These are phyloP conservation scores for Fusarium sp. DNA, from an alignment of 2,329 filamentous ascomycete species.

Conservation along the genomic window DNA sequence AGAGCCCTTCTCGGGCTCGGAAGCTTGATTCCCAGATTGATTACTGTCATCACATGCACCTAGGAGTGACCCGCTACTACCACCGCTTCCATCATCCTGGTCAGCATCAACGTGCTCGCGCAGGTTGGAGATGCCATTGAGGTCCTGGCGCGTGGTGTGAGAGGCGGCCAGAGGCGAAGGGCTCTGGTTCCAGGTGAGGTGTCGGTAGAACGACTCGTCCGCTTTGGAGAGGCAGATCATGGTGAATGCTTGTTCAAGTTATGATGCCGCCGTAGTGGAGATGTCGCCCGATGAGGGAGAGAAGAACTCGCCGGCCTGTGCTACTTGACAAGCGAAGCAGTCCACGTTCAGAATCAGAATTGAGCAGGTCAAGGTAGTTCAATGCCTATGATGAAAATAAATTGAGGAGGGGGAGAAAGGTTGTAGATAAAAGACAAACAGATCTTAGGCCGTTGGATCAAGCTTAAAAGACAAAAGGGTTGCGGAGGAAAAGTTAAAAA, in stretches of 20 bases:
- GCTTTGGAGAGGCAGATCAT: slow-evolving; percentile 68
- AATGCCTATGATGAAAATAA: neutral
- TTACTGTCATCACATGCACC: slow-evolving; percentile 45
- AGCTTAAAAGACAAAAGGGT: slow-evolving; percentile 18
- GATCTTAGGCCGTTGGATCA: neutral
- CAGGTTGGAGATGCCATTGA: slow-evolving; percentile 66
- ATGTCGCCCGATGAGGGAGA: slow-evolving; percentile 17
- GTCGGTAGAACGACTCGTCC: slow-evolving; percentile 61
- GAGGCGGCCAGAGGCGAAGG: slow-evolving; percentile 61
- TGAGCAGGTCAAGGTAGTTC: neutral
- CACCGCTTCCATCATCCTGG: slow-evolving; percentile 49
- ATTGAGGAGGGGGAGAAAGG: neutral
- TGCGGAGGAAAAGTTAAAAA: slow-evolving; percentile 33
- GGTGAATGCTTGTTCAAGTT: neutral
- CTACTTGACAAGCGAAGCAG: neutral
- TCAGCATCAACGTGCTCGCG: slow-evolving; percentile 56
- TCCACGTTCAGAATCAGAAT: slow-evolving; percentile 7
- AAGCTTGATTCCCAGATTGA: slow-evolving; percentile 33
- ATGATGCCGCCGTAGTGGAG: neutral
- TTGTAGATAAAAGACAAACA: neutral
- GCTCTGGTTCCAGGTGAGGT: slow-evolving; percentile 66
- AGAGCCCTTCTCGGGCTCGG: slow-evolving; percentile 28
- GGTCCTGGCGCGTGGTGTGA: slow-evolving; percentile 65
- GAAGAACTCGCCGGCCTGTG: neutral
- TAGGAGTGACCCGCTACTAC: slow-evolving; percentile 34